Base-by-base conservation (phyloP, 2,329 filamentous ascomycete species). In the Atkinsonella texensis region DNA sequence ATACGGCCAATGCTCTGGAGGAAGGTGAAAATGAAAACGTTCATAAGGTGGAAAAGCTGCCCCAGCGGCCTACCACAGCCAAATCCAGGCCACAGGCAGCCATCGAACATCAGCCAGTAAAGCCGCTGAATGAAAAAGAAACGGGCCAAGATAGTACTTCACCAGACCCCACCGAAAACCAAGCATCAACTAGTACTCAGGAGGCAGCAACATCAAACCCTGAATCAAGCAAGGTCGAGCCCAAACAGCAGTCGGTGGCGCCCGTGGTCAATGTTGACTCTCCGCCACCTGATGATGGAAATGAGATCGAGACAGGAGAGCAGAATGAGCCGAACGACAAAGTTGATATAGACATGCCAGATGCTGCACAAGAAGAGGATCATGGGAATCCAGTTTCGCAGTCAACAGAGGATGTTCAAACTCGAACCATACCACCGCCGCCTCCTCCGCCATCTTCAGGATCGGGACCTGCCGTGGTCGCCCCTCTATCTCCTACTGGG, bases 291-390 rank as follows among this genome's bases (percentile, higher is more conserved):
- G 46, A 59, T 28, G 53, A 59, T 12, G 47, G 54, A 2, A 51
- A 59, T 9, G 58, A 61, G 46, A 58, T 62, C 31, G 60, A 63
- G 47, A 44, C 59, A 28, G 53, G 54, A 51, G 59, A 60, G 32
- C 55, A 57, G n/a, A 64, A 60, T 46, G 72, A 70, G 56, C 67
- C 59, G 28, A 53, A 73, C 55, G 65, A 77, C 4, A 79, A 83
- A 57, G 75, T 79, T 28, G 83, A 88, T 64, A 73, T 84, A 51
- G 75, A 82, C 51, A 87, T 88, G 80, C 74, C 75, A 38, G 84
- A 87, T 64, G 74, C 73, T 42, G 75, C 78, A 32, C 73, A 75
- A 42, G 70, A 75, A 53, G 70, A 75, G 53, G 63, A 72, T 38
- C 73, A 74, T 50, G 75, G 80, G 49, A 69, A 59, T 32, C 52